phyloP scores from a whole-genome alignment of 2,329 filamentous ascomycete species.

The Microascus cirrosus region DNA sequence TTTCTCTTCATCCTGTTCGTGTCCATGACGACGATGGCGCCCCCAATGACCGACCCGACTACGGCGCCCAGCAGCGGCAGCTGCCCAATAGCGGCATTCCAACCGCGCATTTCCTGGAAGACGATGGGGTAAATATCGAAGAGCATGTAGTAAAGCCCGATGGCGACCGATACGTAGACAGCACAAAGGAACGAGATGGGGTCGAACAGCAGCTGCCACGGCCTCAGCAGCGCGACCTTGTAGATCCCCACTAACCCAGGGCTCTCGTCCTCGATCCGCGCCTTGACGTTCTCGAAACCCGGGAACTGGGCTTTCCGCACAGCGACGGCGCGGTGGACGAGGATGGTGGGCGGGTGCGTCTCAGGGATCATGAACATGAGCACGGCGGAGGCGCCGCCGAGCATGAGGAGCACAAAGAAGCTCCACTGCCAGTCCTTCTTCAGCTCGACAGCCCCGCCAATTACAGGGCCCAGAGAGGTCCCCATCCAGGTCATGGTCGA shows the following conservation, averaged over 20 bases:
- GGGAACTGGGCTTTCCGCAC: not conserved
- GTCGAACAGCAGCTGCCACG: not conserved
- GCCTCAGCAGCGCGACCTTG: not conserved
- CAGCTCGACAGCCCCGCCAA: not conserved
- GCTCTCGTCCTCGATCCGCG: not conserved
- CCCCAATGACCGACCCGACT: not conserved
- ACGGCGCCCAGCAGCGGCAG: not conserved
- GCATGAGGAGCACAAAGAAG: not conserved
- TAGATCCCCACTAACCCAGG: not conserved
- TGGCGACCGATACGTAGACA: not conserved
- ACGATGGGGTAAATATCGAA: not conserved
- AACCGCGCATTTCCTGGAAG: not conserved
- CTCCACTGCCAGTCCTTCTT: not conserved
- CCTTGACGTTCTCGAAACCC: not conserved
- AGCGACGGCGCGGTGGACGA: not conserved
- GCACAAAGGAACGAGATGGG: not conserved
- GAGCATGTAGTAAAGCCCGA: not conserved
- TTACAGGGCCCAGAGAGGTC: not conserved
- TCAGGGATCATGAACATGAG: not conserved
- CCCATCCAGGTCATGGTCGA: not conserved
- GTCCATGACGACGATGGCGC: not conserved
- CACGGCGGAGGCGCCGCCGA: not conserved
- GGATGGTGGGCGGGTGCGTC: not conserved
- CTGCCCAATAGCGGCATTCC: not conserved
- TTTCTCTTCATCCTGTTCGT: not conserved